Evolutionary conservation across 441 rosid genomes (phyloP), one percentile per base, ranked within the genome.

Genomic region (Adansonia madagascariensis): DNA sequence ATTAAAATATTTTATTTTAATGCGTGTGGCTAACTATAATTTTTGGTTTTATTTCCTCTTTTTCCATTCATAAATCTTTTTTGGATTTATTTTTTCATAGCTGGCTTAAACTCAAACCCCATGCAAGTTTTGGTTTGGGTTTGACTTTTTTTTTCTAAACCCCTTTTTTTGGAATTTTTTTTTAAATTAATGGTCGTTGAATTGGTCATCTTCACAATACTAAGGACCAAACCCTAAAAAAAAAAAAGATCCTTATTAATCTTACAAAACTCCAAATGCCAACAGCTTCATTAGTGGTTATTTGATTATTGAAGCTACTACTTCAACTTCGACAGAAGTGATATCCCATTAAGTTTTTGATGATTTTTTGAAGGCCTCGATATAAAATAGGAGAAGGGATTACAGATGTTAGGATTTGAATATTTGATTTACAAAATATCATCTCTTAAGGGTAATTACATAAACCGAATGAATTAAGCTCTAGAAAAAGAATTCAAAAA

Each of bases 61-160:
- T 35, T 70, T 70, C 59, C 43, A 7, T 24, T 8, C 3, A 17
- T n/a, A 31, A n/a, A 35, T 10, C 39, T 53, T 47, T 71, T 35
- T 71, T 52, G 10, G 31, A 52, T 31, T 35, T 31, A 53, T 31
- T 4, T 27, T 31, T 69, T 71, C 74, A 52, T 52, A 8, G 24
- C 41, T 49, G 56, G 73, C 39, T 14, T 66, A 66, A n/a, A 18
- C 52, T 17, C 24, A 17, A 68, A 14, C 73, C 59, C 71, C 71
- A 17, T 20, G 8, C n/a, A 47, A 22, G 18, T 18, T 47, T 69
- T 12, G 41, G 1, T 20, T 49, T 50, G 6, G 52, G 43, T 59
- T 49, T 69, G 73, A 49, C 20, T 69, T 24, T 2, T 22, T 11
- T 46, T 18, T 11, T 1, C 1, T 15, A 1, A 12, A 14, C 17